phyloP scores from a whole-genome alignment of 768 basidiomycete species.

The Filobasidium floriforme region DNA sequence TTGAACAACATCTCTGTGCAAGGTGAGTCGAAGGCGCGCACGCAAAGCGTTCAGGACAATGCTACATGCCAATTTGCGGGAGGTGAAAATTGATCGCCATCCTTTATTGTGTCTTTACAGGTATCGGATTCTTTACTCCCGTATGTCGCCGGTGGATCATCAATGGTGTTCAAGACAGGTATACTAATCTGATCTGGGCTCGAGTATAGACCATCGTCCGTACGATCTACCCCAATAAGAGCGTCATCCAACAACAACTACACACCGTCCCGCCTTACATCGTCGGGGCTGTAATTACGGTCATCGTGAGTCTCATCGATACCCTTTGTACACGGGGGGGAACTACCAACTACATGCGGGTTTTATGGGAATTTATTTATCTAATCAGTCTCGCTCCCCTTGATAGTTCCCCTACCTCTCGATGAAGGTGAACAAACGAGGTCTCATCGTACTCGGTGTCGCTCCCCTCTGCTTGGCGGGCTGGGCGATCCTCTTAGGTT shows the following conservation, averaged over 20 bases:
- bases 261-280: constrained; percentile 27
- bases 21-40: background rate
- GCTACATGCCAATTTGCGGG: too few species aligned
- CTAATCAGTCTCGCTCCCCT: background rate
- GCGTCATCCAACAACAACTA: constrained; percentile 26
- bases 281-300: constrained; percentile 23
- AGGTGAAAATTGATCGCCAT: too few species aligned
- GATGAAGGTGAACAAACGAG: constrained; percentile 26
- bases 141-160: background rate
- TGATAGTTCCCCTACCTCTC: constrained; percentile 25
- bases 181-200: too few species aligned
- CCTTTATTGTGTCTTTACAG: background rate
- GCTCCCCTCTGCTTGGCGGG: constrained; percentile 25
- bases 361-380: too few species aligned
- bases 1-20: constrained; percentile 31
- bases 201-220: constrained; percentile 29
- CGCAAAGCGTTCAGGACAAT: background rate
- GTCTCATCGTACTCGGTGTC: constrained; percentile 22
- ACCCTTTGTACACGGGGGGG: too few species aligned
- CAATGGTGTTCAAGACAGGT: too few species aligned
- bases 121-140: constrained; percentile 17
- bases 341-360: too few species aligned
- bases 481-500: constrained; percentile 23
- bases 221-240: constrained; percentile 30
- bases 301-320: constrained; percentile 15